A percentile compares a stretch with the other conserved stretches of the same genome.
Evolutionary conservation across 352 stramenopile species (phyloP).

Genomic region (Bremia lactucae): DNA sequence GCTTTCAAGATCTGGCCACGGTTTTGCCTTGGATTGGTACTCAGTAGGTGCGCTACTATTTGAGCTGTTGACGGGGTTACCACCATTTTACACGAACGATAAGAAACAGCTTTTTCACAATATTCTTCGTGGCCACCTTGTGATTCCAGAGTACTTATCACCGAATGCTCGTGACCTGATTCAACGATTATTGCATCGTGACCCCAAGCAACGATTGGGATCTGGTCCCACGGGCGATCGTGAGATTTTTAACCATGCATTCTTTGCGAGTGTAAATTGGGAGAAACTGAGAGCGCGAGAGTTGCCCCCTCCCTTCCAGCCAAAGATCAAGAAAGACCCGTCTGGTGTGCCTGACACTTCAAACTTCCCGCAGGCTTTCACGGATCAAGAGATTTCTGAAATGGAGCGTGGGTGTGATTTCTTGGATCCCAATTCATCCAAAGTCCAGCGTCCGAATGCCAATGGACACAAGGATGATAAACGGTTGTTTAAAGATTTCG

Average conservation of each 20-base stretch:
- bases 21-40: conserved; percentile 81
- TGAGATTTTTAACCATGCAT: conserved; percentile 78
- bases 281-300: conserved; percentile 72
- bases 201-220: conserved; percentile 72
- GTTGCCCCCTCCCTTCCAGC: conserved; percentile 72
- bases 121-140: conserved; percentile 72
- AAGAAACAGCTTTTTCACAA: conserved; percentile 88
- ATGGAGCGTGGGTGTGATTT: conserved; percentile 73
- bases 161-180: conserved; percentile 69
- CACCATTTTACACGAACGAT: conserved; percentile 84
- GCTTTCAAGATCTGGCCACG: conserved; percentile 68
- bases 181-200: conserved; percentile 62
- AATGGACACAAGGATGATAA: conserved; percentile 60
- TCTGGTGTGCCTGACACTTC: conserved; percentile 68
- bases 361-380: conserved; percentile 82
- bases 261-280: conserved; percentile 83
- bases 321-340: conserved; percentile 67
- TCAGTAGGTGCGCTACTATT: conserved; percentile 70
- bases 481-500: conserved; percentile 78
- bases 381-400: conserved; percentile 79
- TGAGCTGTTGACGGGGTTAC: conserved; percentile 71
- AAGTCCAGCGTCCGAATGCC: conserved; percentile 43
- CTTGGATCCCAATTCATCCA: conserved; percentile 42
- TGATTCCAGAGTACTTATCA: conserved; percentile 72
- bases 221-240: conserved; percentile 61